Evolutionary conservation across 1,284 basidiomycete species (phyloP), one percentile per base, ranked within the genome.

Genomic region (Inonotus obliquus): DNA sequence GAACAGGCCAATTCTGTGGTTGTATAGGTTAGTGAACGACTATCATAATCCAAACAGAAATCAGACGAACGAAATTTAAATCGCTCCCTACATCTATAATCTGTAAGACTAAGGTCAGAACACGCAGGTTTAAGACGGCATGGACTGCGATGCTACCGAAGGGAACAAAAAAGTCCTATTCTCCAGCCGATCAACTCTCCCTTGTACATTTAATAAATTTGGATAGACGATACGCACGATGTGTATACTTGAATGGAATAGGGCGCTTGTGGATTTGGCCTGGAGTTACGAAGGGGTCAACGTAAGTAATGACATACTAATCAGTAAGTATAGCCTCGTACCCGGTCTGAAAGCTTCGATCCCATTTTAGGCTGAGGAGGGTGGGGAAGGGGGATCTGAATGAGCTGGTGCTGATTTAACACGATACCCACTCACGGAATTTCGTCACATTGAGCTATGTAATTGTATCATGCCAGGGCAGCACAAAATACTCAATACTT

Each of bases 231-330:
- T 32, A 73, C 82, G 70, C 63, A 84, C 83, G 83, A 85, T 2
- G 82, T 82, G 66, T 82, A 84, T n/a, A 86, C 76, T 67, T 82
- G 81, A 10, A 86, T 79, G 65, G 72, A 81, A 68, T 84, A 85
- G 11, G 84, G 84, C 1, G 83, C 76, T 3, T 72, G 72, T 2
- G 83, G 82, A 67, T 80, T 80, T 5, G 81, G 83, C 11, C 83
- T 64, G 17, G 51, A 45, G 39, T 21, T 49, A 2, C 14, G 48
- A 4, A 25, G 7, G 17, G n/a, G 19, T n/a, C 17, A 7, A 5
- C 19, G 41, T 32, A 32, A 32, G 32, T 32, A 44, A 44, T 44
- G 19, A n/a, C 17, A n/a, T 21, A n/a, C 19, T 21, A 44, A 9
- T n/a, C 17, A 44, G 19, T 17, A 17, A 44, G n/a, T 5, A 4